These are phyloP conservation scores for Posidonia australis DNA, from an alignment of 106 monocot genomes.

Conservation along the genomic window DNA sequence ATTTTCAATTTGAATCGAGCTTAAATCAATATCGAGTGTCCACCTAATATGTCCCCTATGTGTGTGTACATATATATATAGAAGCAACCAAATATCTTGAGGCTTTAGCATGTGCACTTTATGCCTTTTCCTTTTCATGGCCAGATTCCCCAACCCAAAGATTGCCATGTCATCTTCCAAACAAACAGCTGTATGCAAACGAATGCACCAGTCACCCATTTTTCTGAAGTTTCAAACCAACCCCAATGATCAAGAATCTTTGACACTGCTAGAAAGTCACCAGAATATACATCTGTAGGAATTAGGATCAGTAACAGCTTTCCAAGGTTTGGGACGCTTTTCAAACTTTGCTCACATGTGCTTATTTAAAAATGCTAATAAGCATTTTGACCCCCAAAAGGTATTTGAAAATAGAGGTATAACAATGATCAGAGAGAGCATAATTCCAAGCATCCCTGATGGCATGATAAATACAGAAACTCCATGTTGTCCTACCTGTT, in stretches of 20 bases:
- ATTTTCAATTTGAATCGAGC: too few species aligned
- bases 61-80: neutral
- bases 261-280: slow-evolving; percentile 86
- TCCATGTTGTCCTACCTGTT: slow-evolving; percentile 86
- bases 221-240: slow-evolving; percentile 91
- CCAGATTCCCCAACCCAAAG: slow-evolving; percentile 98
- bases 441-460: slow-evolving; percentile 90
- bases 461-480: slow-evolving; percentile 96
- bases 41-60: too few species aligned
- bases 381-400: slow-evolving; percentile 85
- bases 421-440: slow-evolving; percentile 72
- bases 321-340: slow-evolving; percentile 57
- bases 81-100: neutral
- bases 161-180: slow-evolving; percentile 80
- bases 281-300: slow-evolving; percentile 71
- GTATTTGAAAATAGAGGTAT: slow-evolving; percentile 87
- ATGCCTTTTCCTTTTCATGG: slow-evolving; percentile 91
- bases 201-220: slow-evolving; percentile 97
- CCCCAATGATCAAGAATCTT: slow-evolving; percentile 97
- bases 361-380: slow-evolving; percentile 71
- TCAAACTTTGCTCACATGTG: slow-evolving; percentile 88
- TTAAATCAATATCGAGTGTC: too few species aligned
- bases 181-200: slow-evolving; percentile 97
- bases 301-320: slow-evolving; percentile 37
- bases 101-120: neutral